Evolutionary conservation across 495 filamentous ascomycete genomes (phyloP).

Genomic region (Tetracladium setigerum): DNA sequence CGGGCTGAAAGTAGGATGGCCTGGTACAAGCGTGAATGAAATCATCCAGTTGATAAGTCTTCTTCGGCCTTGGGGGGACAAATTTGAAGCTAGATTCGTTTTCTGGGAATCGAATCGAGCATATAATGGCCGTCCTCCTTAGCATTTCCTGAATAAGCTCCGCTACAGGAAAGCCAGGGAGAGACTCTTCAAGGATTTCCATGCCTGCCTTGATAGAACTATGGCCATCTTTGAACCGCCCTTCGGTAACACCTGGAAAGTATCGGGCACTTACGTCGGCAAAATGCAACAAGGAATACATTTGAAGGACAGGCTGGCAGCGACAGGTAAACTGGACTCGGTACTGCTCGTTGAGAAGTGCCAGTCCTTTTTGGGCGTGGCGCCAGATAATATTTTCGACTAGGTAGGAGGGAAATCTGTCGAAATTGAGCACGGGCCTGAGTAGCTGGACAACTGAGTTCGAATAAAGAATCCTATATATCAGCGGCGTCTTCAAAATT

Average conservation of each 20-base stretch:
- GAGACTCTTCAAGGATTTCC: slow-evolving; percentile 23
- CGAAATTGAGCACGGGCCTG: slow-evolving; percentile 18
- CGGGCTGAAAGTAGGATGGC: slow-evolving; percentile 21
- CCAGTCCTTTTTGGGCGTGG: slow-evolving; percentile 19
- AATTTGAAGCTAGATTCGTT: slow-evolving; percentile 7
- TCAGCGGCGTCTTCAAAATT: slow-evolving; percentile 2
- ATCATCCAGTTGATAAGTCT: slow-evolving; percentile 19
- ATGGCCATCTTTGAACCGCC: slow-evolving; percentile 11
- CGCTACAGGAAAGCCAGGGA: slow-evolving; percentile 25
- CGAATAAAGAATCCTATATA: slow-evolving; percentile 20
- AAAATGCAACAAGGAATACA: slow-evolving; percentile 28
- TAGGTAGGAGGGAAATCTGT: slow-evolving; percentile 5
- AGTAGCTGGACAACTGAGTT: slow-evolving; percentile 17
- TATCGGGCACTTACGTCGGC: slow-evolving; percentile 23
- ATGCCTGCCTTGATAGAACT: slow-evolving; percentile 24
- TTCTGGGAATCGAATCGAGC: slow-evolving; percentile 13
- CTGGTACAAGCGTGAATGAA: slow-evolving; percentile 28
- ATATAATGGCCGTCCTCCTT: slow-evolving; percentile 18
- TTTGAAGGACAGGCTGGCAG: slow-evolving; percentile 29
- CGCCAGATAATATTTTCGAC: slow-evolving; percentile 18
- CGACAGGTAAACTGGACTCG: slow-evolving; percentile 19
- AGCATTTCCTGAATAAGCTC: slow-evolving; percentile 30
- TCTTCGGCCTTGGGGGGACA: neutral
- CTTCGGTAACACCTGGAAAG: slow-evolving; percentile 15
- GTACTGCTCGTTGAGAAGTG: slow-evolving; percentile 21